phyloP scores from a whole-genome alignment of 2,329 filamentous ascomycete genomes.

The Dryadomyces quercus-mongolicae region DNA sequence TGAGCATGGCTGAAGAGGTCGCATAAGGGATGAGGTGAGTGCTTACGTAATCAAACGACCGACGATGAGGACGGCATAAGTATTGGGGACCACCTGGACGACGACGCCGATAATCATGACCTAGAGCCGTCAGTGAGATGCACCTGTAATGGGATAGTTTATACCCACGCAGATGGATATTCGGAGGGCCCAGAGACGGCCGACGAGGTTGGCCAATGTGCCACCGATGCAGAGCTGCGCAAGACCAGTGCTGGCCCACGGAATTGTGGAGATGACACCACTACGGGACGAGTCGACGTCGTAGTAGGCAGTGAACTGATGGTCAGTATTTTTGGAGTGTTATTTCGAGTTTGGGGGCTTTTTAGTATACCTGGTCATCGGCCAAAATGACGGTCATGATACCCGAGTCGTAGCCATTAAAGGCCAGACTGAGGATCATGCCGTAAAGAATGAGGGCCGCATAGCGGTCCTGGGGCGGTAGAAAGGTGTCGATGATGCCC shows the following conservation, averaged over 20 bases:
- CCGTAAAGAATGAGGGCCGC: conserved; percentile 2
- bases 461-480: conserved; percentile 3
- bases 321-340: neutral
- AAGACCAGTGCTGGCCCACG: conserved; percentile 3
- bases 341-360: no score
- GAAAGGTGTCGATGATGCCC: neutral
- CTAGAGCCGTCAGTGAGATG: neutral
- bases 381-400: conserved; percentile 5
- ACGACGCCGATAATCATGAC: conserved; percentile 2
- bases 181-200: conserved; percentile 2
- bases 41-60: conserved; percentile 1
- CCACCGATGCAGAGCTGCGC: conserved; percentile 3
- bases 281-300: neutral
- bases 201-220: neutral
- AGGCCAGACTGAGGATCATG: conserved; percentile 3
- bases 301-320: neutral
- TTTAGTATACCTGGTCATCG: neutral
- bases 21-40: neutral
- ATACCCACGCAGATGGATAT: neutral
- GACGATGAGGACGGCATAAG: conserved; percentile 1
- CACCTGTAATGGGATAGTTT: no score
- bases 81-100: conserved; percentile 2
- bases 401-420: conserved; percentile 3
- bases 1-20: no score
- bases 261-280: conserved; percentile 3